Percentiles rank a stretch among this genome's conserved stretches.
Conservation (phyloP, 2,329 filamentous ascomycete genomes). For the Parafenestella ontariensis region DNA sequence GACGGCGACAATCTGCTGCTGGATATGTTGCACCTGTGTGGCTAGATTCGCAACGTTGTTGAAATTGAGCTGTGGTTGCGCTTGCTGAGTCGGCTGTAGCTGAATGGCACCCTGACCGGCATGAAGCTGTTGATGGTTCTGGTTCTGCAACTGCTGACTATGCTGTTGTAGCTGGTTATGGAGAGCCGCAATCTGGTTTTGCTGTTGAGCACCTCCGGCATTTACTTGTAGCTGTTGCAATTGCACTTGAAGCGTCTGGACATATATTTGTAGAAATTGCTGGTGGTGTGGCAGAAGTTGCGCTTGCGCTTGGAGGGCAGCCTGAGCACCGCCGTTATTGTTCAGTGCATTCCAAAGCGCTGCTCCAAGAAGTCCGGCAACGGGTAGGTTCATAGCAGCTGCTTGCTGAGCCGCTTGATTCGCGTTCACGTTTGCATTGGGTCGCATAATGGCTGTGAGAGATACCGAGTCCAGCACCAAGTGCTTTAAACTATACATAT, state of each 20-base stretch:
- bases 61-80: slow-evolving; percentile 11
- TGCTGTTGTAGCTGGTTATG: slow-evolving; percentile 28
- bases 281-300: slow-evolving; percentile 17
- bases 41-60: slow-evolving; percentile 4
- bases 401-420: slow-evolving; percentile 5
- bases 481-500: slow-evolving; percentile 56
- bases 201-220: slow-evolving; percentile 18
- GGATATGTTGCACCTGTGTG: slow-evolving; percentile 12
- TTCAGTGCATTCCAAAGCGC: slow-evolving; percentile 11
- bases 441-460: slow-evolving; percentile 53
- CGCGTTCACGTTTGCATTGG: slow-evolving; percentile 11
- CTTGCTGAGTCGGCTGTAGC: slow-evolving; percentile 6
- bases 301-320: neutral
- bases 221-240: slow-evolving; percentile 30
- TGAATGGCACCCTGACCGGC: neutral
- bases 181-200: slow-evolving; percentile 17
- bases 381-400: neutral
- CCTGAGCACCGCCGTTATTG: slow-evolving; percentile 18
- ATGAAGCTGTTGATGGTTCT: slow-evolving; percentile 6
- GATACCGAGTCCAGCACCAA: slow-evolving; percentile 71
- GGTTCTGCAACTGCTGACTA: slow-evolving; percentile 1
- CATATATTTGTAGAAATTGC: slow-evolving; percentile 22
- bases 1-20: slow-evolving; percentile 3
- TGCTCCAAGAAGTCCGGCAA: slow-evolving; percentile 2
- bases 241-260: slow-evolving; percentile 26